Evolutionary conservation across 352 stramenopile species (phyloP).

Genomic region (Pythium sukuiense): DNA sequence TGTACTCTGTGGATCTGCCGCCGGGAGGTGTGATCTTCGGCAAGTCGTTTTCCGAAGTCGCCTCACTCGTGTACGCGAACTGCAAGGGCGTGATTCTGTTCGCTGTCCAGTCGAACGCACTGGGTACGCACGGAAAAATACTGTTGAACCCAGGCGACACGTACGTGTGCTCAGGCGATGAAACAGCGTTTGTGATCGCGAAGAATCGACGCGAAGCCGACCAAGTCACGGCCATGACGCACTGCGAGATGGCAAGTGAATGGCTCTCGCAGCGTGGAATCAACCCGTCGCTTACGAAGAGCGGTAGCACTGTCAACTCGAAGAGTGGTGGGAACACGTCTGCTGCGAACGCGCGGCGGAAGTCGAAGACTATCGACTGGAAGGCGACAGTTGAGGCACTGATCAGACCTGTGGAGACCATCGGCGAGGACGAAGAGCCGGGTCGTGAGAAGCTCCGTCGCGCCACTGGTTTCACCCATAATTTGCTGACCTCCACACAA

Average conservation of each 20-base stretch:
- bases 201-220: constrained; percentile 57
- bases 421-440: constrained; percentile 21
- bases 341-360: constrained; percentile 17
- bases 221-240: constrained; percentile 34
- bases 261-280: constrained; percentile 30
- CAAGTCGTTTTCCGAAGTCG: constrained; percentile 80
- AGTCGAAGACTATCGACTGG: constrained; percentile 41
- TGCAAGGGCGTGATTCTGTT: constrained; percentile 82
- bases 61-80: constrained; percentile 71
- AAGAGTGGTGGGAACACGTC: neutral
- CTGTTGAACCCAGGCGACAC: constrained; percentile 78
- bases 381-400: constrained; percentile 19
- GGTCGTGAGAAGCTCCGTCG: constrained; percentile 15
- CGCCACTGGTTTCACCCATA: constrained; percentile 16
- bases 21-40: constrained; percentile 49
- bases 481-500: constrained; percentile 16
- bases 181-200: constrained; percentile 77
- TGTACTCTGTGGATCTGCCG: constrained; percentile 75
- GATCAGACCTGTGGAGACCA: constrained; percentile 21
- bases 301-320: neutral
- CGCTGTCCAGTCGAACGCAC: constrained; percentile 43
- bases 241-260: constrained; percentile 18
- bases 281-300: constrained; percentile 17
- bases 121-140: constrained; percentile 39
- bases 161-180: constrained; percentile 66